phyloP scores from a whole-genome alignment of 176 grass and related monocot species.

The Neostapfia colusana region DNA sequence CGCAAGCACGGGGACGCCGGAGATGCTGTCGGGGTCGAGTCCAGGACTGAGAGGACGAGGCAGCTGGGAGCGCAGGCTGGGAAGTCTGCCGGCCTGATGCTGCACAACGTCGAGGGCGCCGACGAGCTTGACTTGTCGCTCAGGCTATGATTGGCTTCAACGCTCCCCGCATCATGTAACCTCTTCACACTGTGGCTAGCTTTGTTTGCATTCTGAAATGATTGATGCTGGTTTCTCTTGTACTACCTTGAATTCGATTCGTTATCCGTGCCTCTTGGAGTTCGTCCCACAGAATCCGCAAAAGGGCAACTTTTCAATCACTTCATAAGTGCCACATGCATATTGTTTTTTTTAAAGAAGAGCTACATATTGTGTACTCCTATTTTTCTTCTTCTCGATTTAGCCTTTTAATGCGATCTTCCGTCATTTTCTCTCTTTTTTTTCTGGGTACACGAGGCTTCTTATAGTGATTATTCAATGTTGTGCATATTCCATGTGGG shows the following conservation, averaged over 20 bases:
- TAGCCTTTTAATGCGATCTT: too few relatives aligned
- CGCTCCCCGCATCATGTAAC: background rate
- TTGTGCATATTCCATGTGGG: conserved; percentile 21
- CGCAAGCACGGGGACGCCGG: background rate
- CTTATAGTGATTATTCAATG: background rate
- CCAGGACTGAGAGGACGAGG: background rate
- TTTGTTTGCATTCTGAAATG: background rate
- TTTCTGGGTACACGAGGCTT: background rate
- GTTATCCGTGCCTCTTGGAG: background rate
- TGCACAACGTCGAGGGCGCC: background rate
- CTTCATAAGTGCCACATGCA: background rate
- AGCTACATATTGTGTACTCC: background rate
- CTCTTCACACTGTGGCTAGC: background rate
- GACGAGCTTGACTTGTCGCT: conserved; percentile 21
- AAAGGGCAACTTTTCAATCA: too few relatives aligned
- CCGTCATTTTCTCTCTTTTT: background rate
- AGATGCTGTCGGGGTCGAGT: background rate
- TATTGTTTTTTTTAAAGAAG: too few relatives aligned
- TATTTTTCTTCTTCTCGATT: background rate
- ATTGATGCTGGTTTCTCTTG: background rate
- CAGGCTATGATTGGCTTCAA: background rate
- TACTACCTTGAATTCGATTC: background rate
- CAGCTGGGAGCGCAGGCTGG: background rate
- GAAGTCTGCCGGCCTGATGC: background rate
- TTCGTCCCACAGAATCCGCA: too few relatives aligned